Base-by-base conservation (phyloP, 208 protist genomes). In the Phytomonas francai region DNA sequence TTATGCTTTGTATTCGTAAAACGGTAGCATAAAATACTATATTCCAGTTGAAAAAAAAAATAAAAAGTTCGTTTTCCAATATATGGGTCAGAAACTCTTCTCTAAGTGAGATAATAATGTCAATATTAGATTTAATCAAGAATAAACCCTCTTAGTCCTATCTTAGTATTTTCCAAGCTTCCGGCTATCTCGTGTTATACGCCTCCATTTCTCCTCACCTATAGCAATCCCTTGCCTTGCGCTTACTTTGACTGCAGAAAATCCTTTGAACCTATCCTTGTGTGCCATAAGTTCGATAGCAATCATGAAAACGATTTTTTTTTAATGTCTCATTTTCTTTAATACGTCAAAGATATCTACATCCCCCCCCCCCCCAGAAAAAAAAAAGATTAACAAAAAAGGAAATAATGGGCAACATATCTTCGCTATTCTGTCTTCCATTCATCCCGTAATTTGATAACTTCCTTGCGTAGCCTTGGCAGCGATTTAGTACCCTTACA, bases 401-500 rank as follows among this genome's bases (percentile, higher is more conserved):
- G 14, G 25, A 59, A 73, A 29, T 30, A 78, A 49, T 54, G 22
- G 11, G n/a, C 56, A 8, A 12, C 11, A 39, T 11, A 32, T 11
- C 22, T 25, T 33, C 3, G 51, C 65, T 62, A 39, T 57, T 57
- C 59, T 29, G 65, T 42, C 56, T 60, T 68, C 31, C 61, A 66
- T 8, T 73, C 65, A 3, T 58, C 74, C 1, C 72, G 73, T 28
- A 91, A 73, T 56, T 78, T 74, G 42, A 74, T 42, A 31, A 74
- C 74, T 74, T 88, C 79, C n/a, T 75, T 51, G 7, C 90, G 90
- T 32, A 95, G 79, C 22, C 74, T 68, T 29, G 33, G 63, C 0
- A 70, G 69, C 0, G 90, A 95, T 67, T 91, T 92, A 60, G 82
- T 90, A 0, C 91, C 91, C 31, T 92, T 92, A 74, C 91, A 96